Evolutionary conservation across 345 rosid genomes (phyloP).

Genomic region (Citropsis articulata): DNA sequence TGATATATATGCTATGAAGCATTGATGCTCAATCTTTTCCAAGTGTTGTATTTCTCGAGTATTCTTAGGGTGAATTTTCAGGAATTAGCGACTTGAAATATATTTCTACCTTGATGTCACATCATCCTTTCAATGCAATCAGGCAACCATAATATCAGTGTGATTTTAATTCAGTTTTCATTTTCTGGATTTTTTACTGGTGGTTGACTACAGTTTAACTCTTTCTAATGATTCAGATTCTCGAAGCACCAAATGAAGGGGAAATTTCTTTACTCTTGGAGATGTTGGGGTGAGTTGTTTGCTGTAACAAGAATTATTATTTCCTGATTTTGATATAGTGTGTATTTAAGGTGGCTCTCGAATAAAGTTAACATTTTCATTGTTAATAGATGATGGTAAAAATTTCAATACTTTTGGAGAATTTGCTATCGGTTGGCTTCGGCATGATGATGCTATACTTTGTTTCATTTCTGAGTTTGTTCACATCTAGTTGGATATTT

Average conservation of each 20-base stretch:
- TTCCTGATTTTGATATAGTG: slow-evolving; percentile 5
- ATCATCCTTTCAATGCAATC: background rate
- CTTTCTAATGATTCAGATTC: slow-evolving; percentile 63
- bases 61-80: background rate
- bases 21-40: background rate
- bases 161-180: background rate
- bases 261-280: slow-evolving; percentile 84
- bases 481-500: slow-evolving; percentile 5
- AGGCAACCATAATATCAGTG: background rate
- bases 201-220: slow-evolving; percentile 18
- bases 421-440: background rate
- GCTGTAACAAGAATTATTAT: slow-evolving; percentile 3
- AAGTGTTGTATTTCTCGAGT: background rate
- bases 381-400: slow-evolving; percentile 2
- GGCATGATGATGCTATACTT: background rate
- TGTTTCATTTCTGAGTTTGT: background rate
- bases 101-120: background rate
- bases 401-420: background rate
- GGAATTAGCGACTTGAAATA: background rate
- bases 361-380: background rate
- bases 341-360: background rate
- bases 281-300: slow-evolving; percentile 70
- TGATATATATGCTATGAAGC: background rate
- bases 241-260: slow-evolving; percentile 89
- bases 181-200: slow-evolving; percentile 17